These are phyloP conservation scores for Suillus bovinus DNA, from an alignment of 768 basidiomycete species.

Conservation along the genomic window DNA sequence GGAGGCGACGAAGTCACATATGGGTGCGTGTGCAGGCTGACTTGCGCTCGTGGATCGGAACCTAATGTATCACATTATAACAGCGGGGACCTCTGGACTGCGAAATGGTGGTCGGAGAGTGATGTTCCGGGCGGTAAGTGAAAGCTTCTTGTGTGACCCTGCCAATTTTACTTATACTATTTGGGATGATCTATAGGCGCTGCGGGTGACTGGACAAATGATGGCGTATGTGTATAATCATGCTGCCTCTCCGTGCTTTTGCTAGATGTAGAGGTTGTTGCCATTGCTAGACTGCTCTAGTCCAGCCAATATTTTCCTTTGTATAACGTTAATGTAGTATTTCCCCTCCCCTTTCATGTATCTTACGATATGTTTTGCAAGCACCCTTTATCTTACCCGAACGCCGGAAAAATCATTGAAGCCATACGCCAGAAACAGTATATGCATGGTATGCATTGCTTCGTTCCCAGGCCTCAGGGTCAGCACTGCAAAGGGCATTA, in stretches of 20 bases:
- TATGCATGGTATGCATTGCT: background rate
- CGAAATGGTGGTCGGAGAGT: slow-evolving; percentile 47
- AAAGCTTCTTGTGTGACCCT: slow-evolving; percentile 11
- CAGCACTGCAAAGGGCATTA: background rate
- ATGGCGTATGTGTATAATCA: slow-evolving; percentile 28
- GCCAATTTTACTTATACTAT: background rate
- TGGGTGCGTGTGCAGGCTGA: slow-evolving; percentile 29
- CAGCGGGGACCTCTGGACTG: slow-evolving; percentile 52
- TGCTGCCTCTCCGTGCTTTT: background rate
- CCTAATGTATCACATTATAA: background rate
- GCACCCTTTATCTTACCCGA: background rate
- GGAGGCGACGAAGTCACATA: slow-evolving; percentile 43
- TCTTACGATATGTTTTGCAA: background rate
- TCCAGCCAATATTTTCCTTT: background rate
- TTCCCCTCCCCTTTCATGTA: background rate
- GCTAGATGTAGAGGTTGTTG: background rate
- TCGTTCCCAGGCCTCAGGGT: background rate
- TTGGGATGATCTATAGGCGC: slow-evolving; percentile 12
- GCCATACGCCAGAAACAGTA: background rate
- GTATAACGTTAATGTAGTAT: background rate
- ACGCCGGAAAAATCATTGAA: background rate
- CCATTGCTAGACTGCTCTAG: background rate
- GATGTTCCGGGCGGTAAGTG: slow-evolving; percentile 37
- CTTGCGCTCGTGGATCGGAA: no score
- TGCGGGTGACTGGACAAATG: slow-evolving; percentile 35